Conservation (phyloP, 192 early-diverging fungal genomes). For the Cladochytrium replicatum region DNA sequence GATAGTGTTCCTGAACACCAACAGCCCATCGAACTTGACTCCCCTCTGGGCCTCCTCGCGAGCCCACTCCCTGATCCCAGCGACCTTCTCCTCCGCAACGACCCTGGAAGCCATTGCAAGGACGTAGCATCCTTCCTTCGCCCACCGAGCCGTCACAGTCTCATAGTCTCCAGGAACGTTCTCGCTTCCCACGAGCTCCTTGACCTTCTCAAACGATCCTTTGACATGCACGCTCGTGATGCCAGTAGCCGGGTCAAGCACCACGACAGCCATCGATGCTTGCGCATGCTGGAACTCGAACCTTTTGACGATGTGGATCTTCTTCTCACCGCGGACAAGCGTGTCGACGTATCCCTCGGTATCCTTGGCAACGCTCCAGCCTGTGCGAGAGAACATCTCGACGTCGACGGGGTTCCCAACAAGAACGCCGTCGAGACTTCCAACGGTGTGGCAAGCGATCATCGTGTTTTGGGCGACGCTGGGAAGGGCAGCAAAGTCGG, state of each 20-base stretch:
- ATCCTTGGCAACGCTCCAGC: conserved; percentile 28
- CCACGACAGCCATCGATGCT: conserved; percentile 62
- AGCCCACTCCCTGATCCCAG: conserved; percentile 40
- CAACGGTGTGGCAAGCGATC: conserved; percentile 58
- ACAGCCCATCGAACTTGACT: conserved; percentile 40
- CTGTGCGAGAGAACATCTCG: conserved; percentile 62
- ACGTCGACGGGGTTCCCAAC: conserved; percentile 71
- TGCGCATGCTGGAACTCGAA: conserved; percentile 72
- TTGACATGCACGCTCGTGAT: conserved; percentile 58
- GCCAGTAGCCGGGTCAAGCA: conserved; percentile 40
- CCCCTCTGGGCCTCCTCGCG: conserved; percentile 50
- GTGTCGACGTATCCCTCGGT: conserved; percentile 16
- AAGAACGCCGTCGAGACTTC: conserved; percentile 37
- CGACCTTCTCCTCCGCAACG: conserved; percentile 26
- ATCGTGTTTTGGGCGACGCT: conserved; percentile 19
- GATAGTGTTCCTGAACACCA: conserved; percentile 68
- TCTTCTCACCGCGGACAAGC: not conserved
- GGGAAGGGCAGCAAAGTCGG: conserved; percentile 20
- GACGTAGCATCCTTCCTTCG: conserved; percentile 71
- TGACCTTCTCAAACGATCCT: conserved; percentile 69
- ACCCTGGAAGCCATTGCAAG: conserved; percentile 53
- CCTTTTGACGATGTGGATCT: conserved; percentile 30
- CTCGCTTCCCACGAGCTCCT: conserved; percentile 28
- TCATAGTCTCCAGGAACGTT: conserved; percentile 51
- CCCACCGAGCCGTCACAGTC: conserved; percentile 40